Evolutionary conservation across 2,329 filamentous ascomycete genomes (phyloP).

Genomic region (Neurospora crassa): DNA sequence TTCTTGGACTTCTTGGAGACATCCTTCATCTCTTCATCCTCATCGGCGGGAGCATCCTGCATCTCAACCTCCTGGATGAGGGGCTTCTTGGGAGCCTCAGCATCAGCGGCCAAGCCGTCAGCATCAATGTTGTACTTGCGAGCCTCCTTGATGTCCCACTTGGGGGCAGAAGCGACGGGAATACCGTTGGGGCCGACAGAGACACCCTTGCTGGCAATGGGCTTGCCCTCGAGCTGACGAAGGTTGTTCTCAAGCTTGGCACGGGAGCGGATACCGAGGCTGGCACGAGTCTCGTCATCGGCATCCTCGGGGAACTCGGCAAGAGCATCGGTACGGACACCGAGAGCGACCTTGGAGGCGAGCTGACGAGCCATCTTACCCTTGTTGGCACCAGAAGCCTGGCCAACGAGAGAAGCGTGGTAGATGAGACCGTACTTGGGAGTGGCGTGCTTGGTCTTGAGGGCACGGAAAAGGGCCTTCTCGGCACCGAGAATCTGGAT

Average conservation of each 20-base stretch:
- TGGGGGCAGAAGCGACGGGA: constrained; percentile 49
- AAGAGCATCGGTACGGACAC: constrained; percentile 85
- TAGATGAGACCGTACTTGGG: constrained; percentile 97
- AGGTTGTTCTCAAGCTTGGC: constrained; percentile 68
- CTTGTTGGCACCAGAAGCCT: constrained; percentile 97
- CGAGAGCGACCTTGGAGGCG: constrained; percentile 84
- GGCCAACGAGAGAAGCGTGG: constrained; percentile 86
- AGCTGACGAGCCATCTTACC: constrained; percentile 98
- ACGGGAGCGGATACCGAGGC: constrained; percentile 64
- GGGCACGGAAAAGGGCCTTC: constrained; percentile 94
- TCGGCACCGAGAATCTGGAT: constrained; percentile 98
- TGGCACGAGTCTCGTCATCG: constrained; percentile 82
- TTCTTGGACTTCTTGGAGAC: constrained; percentile 27
- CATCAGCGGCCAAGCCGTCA: constrained; percentile 68
- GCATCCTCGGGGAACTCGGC: constrained; percentile 65
- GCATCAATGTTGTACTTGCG: constrained; percentile 92
- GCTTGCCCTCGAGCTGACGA: constrained; percentile 79
- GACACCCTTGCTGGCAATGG: constrained; percentile 66
- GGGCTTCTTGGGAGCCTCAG: constrained; percentile 46
- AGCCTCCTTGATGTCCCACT: constrained; percentile 87
- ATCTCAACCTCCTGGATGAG: constrained; percentile 33
- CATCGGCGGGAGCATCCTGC: constrained; percentile 14
- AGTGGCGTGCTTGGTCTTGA: constrained; percentile 99
- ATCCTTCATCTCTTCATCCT: constrained; percentile 13
- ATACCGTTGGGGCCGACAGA: constrained; percentile 66